Evolutionary conservation across 1,284 basidiomycete species (phyloP), one percentile per base, ranked within the genome.

Genomic region (Earliella scabrosa): DNA sequence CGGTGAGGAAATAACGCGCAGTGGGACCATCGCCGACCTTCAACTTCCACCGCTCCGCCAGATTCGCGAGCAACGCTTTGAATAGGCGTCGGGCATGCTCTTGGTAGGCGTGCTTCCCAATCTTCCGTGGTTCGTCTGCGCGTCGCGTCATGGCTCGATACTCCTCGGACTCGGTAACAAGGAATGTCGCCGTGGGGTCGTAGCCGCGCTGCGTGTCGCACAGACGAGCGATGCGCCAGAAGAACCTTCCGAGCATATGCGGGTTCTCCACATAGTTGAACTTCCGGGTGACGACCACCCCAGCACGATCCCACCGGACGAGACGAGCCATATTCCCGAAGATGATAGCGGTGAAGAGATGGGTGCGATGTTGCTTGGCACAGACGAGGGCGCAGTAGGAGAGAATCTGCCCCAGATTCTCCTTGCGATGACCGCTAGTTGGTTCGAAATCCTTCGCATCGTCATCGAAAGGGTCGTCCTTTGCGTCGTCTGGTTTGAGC

Each of bases 401-500:
- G 21, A 45, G 29, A 26, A 57, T 45, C 34, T 59, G 55, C 2
- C 45, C 49, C 3, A 56, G 45, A 9, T 35, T 46, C 0, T 45
- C 31, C n/a, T 29, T 34, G 11, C 54, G 49, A 2, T 21, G 10
- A 1, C 21, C 14, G 2, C 45, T 8, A 18, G 16, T 8, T 8
- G 59, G 40, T 20, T 47, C 26, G 32, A 27, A 45, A 7, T 43
- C 23, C 23, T 2, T n/a, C 4, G 34, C 21, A 2, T 35, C 14
- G 4, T 56, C 54, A 27, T 56, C 58, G 48, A 60, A 56, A 0
- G 58, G 58, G 18, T 60, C 58, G 1, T 43, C 43, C 4, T 4
- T 14, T 2, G 24, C 34, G 11, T 20, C 4, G 0, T 47, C 24
- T 3, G 39, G 18, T 43, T 60, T 56, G 54, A 36, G 41, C 26